A percentile compares a stretch with the other conserved stretches of the same genome.
Conservation (phyloP, 2,329 filamentous ascomycete species). For the Uncinocarpus reesii region DNA sequence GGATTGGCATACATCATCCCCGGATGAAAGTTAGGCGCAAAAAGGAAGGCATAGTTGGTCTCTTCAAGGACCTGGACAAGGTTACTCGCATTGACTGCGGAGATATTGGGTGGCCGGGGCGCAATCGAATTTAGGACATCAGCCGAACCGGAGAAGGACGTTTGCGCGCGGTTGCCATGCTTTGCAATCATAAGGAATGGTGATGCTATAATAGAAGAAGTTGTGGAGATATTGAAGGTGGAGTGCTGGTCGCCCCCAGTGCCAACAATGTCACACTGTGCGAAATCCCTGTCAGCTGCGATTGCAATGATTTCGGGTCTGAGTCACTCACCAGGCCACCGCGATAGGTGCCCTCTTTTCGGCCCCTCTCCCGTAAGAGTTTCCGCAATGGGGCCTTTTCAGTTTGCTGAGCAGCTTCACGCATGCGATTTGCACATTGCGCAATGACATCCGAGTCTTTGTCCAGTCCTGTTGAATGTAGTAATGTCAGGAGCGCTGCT, state of each 20-base stretch:
- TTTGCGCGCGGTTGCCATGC: constrained; percentile 91
- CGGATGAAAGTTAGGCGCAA: constrained; percentile 90
- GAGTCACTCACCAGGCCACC: constrained; percentile 64
- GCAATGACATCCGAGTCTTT: constrained; percentile 75
- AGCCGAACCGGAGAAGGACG: constrained; percentile 88
- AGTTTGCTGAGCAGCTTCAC: constrained; percentile 62
- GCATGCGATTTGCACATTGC: constrained; percentile 74
- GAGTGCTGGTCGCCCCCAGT: constrained; percentile 94
- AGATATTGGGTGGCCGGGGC: constrained; percentile 62
- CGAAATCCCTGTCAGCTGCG: constrained; percentile 10
- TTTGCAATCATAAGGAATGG: constrained; percentile 78
- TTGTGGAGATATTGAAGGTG: constrained; percentile 97
- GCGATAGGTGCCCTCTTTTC: constrained; percentile 60
- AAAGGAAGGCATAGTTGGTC: constrained; percentile 90
- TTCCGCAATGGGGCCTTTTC: constrained; percentile 53
- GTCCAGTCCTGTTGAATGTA: constrained; percentile 86
- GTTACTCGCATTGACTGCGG: constrained; percentile 60
- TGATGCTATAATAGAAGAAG: constrained; percentile 82
- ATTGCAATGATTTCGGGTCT: background rate
- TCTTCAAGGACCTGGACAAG: constrained; percentile 62
- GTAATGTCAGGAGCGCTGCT: constrained; percentile 73
- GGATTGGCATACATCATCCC: constrained; percentile 84
- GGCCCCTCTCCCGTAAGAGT: constrained; percentile 51
- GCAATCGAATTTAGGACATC: constrained; percentile 72
- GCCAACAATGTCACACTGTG: constrained; percentile 81